These are phyloP conservation scores for Monosporozyma unispora DNA, from an alignment of 805 yeast genomes.

Conservation along the genomic window DNA sequence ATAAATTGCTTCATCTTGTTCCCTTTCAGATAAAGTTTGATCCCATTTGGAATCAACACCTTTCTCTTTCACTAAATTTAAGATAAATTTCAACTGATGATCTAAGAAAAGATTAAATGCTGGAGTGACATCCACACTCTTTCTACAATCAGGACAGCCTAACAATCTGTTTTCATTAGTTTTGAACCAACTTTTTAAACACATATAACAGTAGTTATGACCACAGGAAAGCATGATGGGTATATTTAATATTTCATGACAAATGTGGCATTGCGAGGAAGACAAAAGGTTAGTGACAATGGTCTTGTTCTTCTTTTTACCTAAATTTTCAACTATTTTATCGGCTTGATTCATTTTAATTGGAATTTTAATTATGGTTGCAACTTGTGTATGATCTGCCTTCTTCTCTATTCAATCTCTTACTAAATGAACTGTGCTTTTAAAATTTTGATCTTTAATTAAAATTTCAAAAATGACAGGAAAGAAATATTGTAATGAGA, in stretches of 20 bases:
- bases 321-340: slow-evolving; percentile 1
- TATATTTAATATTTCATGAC: slow-evolving; percentile 58
- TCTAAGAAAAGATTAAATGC: slow-evolving; percentile 44
- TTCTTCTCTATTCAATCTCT: too few relatives aligned
- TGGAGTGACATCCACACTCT: slow-evolving; percentile 41
- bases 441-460: too few relatives aligned
- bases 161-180: slow-evolving; percentile 33
- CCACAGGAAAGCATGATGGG: slow-evolving; percentile 64
- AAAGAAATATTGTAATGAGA: too few relatives aligned
- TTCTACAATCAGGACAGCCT: slow-evolving; percentile 65
- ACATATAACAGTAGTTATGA: slow-evolving; percentile 62
- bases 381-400: neutral
- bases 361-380: neutral
- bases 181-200: slow-evolving; percentile 56
- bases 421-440: too few relatives aligned
- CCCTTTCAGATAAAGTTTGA: slow-evolving; percentile 15
- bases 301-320: slow-evolving; percentile 10
- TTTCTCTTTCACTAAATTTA: slow-evolving; percentile 25
- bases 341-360: slow-evolving; percentile 2
- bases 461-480: neutral
- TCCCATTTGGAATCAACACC: slow-evolving; percentile 11
- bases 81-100: slow-evolving; percentile 35
- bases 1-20: slow-evolving; percentile 9
- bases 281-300: slow-evolving; percentile 19
- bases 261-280: slow-evolving; percentile 45